Conservation (phyloP, 768 basidiomycete species). For the Rhodosporidiobolus sp. region DNA sequence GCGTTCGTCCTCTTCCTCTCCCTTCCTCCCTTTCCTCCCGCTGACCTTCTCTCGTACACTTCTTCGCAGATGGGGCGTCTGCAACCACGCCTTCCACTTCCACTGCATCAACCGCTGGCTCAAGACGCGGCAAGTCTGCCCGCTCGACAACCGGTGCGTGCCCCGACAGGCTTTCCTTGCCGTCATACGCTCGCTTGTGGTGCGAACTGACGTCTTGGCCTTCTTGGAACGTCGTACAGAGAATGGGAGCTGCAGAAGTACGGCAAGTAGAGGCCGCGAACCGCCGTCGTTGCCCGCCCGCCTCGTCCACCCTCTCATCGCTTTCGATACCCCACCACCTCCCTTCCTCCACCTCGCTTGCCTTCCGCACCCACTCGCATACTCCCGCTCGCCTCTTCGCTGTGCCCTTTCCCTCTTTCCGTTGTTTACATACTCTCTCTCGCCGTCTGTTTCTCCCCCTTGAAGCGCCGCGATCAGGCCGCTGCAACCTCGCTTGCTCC, state of each 20-base stretch:
- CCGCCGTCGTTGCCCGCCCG: neutral
- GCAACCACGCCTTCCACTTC: constrained; percentile 96
- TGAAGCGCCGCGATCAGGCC: neutral
- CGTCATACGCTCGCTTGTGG: too few relatives aligned
- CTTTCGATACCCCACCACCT: neutral
- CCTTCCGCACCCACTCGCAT: neutral
- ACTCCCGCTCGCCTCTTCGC: neutral
- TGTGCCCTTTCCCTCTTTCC: neutral
- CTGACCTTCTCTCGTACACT: too few relatives aligned
- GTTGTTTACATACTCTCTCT: constrained; percentile 3
- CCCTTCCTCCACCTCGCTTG: neutral
- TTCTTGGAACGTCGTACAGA: constrained; percentile 48
- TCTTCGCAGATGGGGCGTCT: neutral
- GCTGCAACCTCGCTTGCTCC: neutral
- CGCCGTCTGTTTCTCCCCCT: neutral
- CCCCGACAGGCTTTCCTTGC: neutral
- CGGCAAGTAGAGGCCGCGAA: constrained; percentile 34
- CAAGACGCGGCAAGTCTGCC: constrained; percentile 94
- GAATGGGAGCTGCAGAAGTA: constrained; percentile 97
- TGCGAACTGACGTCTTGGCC: neutral
- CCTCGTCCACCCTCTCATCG: neutral
- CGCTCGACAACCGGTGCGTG: constrained; percentile 66
- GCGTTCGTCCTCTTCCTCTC: constrained; percentile 58
- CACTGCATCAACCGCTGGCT: constrained; percentile 99
- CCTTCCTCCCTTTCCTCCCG: neutral